Evolutionary conservation across 148 eudicot genomes (phyloP).

Genomic region (Chenopodium suecicum): DNA sequence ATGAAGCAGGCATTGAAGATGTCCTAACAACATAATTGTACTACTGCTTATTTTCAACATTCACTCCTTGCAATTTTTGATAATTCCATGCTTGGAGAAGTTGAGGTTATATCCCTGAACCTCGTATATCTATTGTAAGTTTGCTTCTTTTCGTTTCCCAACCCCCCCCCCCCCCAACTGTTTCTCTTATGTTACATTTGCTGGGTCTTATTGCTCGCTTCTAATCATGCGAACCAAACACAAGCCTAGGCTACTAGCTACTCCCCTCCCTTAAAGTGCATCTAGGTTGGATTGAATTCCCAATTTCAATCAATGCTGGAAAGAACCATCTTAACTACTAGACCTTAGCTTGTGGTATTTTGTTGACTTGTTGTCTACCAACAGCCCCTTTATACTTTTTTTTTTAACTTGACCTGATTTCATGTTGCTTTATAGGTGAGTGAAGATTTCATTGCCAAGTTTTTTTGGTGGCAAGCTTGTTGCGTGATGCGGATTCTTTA

Average conservation of each 20-base stretch:
- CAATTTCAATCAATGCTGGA: too few species aligned
- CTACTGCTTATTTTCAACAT: constrained; percentile 2
- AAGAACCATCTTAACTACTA: too few species aligned
- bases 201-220: background rate
- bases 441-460: constrained; percentile 20
- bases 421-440: constrained; percentile 16
- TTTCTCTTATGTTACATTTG: background rate
- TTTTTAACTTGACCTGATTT: background rate
- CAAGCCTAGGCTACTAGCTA: background rate
- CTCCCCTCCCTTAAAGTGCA: background rate
- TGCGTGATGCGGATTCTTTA: constrained; percentile 28
- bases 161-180: background rate
- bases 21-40: constrained; percentile 36
- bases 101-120: constrained; percentile 13
- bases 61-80: constrained; percentile 27
- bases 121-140: constrained; percentile 23
- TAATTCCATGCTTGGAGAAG: constrained; percentile 9
- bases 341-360: too few species aligned
- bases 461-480: constrained; percentile 20
- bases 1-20: constrained; percentile 85
- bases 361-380: background rate
- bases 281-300: too few species aligned
- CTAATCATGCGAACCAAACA: background rate
- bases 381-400: background rate
- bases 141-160: background rate